Evolutionary conservation across 2,329 filamentous ascomycete genomes (phyloP), one percentile per base, ranked within the genome.

Genomic region (Colletotrichum tamarilloi): DNA sequence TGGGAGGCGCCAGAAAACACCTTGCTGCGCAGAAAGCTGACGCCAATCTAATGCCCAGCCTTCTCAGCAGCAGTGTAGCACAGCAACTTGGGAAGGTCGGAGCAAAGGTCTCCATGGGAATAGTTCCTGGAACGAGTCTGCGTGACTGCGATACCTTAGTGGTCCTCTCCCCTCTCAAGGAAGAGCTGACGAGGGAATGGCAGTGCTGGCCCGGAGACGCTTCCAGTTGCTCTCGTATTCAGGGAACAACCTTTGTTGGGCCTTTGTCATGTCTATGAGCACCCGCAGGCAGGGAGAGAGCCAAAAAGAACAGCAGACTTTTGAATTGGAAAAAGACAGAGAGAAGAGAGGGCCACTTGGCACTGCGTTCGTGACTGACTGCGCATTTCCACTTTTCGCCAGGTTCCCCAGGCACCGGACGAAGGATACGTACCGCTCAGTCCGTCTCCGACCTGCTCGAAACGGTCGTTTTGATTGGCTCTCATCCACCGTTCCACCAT

Each of bases 381-480:
- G 42, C 42, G 42, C 42, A 49, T 69, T 42, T 68, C 69, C 69
- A 69, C 59, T 49, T 64, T 68, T 73, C 64, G 26, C 55, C 60
- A 28, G 70, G 70, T 62, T 70, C 70, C 67, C 70, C 67, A 66
- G 70, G 67, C 70, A 73, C 70, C 60, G 19, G 52, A 56, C 42
- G 26, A n/a, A 12, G 24, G 53, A 35, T 64, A 73, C 70, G 70
- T 73, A 60, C 60, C 55, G n/a, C 59, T n/a, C 38, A 12, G 60
- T 35, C 59, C 52, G 56, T 62, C 60, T 60, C 67, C 65, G 49
- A 64, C 57, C 56, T 52, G 19, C 35, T 70, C 35, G 66, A 73
- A 73, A 70, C 67, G 32, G 16, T 46, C 19, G 32, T 14, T 26
- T 59, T 73, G 56, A 73, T 73, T 73, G 70, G 70, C 28, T 38